Evolutionary conservation across 208 protist species (phyloP).

Genomic region (Angomonas ambiguus): DNA sequence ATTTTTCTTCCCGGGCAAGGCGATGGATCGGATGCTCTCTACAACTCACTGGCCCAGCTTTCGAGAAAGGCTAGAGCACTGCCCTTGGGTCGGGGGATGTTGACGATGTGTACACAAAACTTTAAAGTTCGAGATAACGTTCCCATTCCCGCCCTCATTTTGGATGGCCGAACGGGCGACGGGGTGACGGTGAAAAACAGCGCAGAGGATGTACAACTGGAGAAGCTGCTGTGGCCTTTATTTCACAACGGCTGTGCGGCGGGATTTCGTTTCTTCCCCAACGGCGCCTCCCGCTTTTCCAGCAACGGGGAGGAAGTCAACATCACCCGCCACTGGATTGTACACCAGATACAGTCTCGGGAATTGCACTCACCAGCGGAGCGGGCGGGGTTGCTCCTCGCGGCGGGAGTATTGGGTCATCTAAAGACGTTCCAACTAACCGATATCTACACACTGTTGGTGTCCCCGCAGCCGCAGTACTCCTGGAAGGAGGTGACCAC

Average conservation of each 20-base stretch:
- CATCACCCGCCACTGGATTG: conserved; percentile 79
- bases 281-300: neutral
- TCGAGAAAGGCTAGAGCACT: conserved; percentile 42
- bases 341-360: conserved; percentile 86
- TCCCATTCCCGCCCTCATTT: conserved; percentile 65
- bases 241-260: conserved; percentile 88
- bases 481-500: conserved; percentile 66
- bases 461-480: conserved; percentile 55
- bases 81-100: conserved; percentile 72
- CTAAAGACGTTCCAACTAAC: conserved; percentile 77
- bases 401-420: conserved; percentile 72
- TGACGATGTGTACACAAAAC: conserved; percentile 81
- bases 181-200: conserved; percentile 60
- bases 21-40: conserved; percentile 48
- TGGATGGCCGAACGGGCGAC: conserved; percentile 64
- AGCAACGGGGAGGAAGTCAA: conserved; percentile 23
- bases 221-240: conserved; percentile 58
- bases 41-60: conserved; percentile 39
- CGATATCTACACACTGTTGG: conserved; percentile 83
- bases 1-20: conserved; percentile 49
- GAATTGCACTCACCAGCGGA: conserved; percentile 49
- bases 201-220: conserved; percentile 27
- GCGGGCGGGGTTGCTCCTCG: conserved; percentile 66
- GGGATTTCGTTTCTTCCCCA: conserved; percentile 71
- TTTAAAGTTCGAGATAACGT: conserved; percentile 74